These are phyloP conservation scores for Pogostemon cablin DNA, from an alignment of 257 asterid species.

Conservation along the genomic window DNA sequence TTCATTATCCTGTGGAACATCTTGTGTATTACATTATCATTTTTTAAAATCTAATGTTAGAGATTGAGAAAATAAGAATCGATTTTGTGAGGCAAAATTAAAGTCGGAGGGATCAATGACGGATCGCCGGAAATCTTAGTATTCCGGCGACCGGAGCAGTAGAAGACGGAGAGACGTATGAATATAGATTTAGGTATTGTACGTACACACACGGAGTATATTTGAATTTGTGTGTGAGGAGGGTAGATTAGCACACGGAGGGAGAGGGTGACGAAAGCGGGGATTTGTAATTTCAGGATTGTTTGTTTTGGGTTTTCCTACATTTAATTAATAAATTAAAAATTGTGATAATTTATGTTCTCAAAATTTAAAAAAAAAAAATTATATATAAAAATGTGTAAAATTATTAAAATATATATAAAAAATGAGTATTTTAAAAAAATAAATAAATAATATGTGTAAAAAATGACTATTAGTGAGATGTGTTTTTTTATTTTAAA, in stretches of 20 bases:
- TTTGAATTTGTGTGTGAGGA: conserved; percentile 10
- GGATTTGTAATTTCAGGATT: conserved; percentile 7
- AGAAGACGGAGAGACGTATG: conserved; percentile 26
- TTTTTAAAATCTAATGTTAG: background rate
- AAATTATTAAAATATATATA: too few species aligned
- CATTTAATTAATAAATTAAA: background rate
- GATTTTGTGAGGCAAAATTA: background rate
- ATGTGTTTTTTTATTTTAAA: too few species aligned
- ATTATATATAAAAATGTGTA: too few species aligned
- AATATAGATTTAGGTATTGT: conserved; percentile 12
- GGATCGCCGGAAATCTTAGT: conserved; percentile 48
- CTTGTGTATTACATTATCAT: conserved; percentile 1
- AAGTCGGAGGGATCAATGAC: conserved; percentile 19
- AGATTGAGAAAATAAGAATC: conserved; percentile 5
- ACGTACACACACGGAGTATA: conserved; percentile 7
- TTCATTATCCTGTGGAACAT: conserved; percentile 60
- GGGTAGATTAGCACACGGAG: background rate
- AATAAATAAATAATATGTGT: too few species aligned
- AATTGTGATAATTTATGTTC: too few species aligned
- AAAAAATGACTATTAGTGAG: too few species aligned
- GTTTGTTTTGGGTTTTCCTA: background rate
- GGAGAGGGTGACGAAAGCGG: conserved; percentile 17
- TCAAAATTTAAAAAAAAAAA: too few species aligned
- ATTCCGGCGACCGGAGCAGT: conserved; percentile 47
- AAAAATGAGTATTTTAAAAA: too few species aligned